Conservation (phyloP, 805 yeast species). For the Candida caryicola region DNA sequence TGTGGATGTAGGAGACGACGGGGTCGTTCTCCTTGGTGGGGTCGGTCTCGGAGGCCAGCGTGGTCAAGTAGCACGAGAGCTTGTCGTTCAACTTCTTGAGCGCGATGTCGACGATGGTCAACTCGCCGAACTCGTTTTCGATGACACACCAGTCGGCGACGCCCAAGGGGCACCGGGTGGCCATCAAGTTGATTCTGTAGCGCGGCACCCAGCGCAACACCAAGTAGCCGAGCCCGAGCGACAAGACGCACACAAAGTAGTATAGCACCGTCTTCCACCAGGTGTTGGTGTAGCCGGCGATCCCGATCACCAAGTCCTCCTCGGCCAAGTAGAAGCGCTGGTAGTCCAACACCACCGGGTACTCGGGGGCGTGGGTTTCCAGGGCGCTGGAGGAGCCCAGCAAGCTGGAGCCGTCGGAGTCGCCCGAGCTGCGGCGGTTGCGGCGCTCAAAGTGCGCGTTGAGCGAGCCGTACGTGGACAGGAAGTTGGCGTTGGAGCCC, state of each 20-base stretch:
- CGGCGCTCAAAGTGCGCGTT: constrained; percentile 26
- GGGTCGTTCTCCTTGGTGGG: constrained; percentile 52
- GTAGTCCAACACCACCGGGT: constrained; percentile 42
- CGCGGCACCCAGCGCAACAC: constrained; percentile 84
- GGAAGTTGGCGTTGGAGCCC: constrained; percentile 1
- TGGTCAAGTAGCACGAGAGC: constrained; percentile 61
- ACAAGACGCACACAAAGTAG: constrained; percentile 49
- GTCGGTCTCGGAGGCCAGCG: constrained; percentile 21
- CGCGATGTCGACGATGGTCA: constrained; percentile 55
- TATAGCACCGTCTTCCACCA: constrained; percentile 46
- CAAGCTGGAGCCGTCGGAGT: constrained; percentile 4
- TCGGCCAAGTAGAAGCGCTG: constrained; percentile 93
- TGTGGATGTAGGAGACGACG: constrained; percentile 62
- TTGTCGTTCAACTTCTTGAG: constrained; percentile 67
- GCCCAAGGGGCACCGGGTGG: constrained; percentile 65
- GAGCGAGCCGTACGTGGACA: constrained; percentile 27
- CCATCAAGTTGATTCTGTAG: constrained; percentile 64
- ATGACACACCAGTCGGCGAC: constrained; percentile 89
- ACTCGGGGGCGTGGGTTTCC: constrained; percentile 12
- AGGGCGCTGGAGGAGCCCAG: constrained; percentile 3
- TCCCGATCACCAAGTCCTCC: constrained; percentile 90
- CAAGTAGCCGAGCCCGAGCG: constrained; percentile 74
- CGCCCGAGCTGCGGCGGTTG: constrained; percentile 7
- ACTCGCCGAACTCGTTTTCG: constrained; percentile 91
- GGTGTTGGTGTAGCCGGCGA: constrained; percentile 80